Evolutionary conservation across 805 yeast genomes (phyloP), one percentile per base, ranked within the genome.

Genomic region (Teunomyces kruisii): DNA sequence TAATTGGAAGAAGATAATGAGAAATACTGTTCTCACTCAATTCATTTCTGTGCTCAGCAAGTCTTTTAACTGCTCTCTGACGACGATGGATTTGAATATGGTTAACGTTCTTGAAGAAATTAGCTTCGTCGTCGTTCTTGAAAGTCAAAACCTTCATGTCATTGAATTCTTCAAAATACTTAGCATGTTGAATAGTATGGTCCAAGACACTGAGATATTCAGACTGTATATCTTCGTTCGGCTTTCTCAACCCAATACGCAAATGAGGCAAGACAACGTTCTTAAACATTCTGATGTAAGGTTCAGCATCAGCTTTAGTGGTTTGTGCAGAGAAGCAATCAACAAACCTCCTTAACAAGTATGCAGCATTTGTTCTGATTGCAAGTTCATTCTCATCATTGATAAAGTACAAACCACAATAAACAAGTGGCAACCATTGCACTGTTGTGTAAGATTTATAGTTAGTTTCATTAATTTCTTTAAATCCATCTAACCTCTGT

Each of bases 1-100:
- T 74, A 51, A 91, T 78, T 4, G 99, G 98, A 45, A 94, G 66
- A 35, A 94, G 57, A 59, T 85, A 90, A 57, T 88, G 94, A 0
- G 96, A 76, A 43, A 92, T 79, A 53, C 81, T 83, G 30, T 70
- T 66, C 19, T 79, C 79, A 0, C 78, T 63, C 6, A 91, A 62
- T 6, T 69, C 51, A 15, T 61, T 46, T 5, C 80, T 76, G 35
- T 74, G 55, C 4, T 73, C 81, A 9, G 76, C 75, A 24, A 91
- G 65, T 47, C 86, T 76, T 55, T 81, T 77, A 16, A 92, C 74
- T 0, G 98, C 96, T 55, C 90, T 77, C 62, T 86, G 90, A 55
- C 97, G 84, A 67, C 96, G 80, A 57, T 85, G 89, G 8, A 85
- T 56, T 67, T 92, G 99, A 30, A 92, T 82, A 62, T 92, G 97